Evolutionary conservation across 768 basidiomycete species (phyloP), one percentile per base, ranked within the genome.

Genomic region (Leccinum rimulosum): DNA sequence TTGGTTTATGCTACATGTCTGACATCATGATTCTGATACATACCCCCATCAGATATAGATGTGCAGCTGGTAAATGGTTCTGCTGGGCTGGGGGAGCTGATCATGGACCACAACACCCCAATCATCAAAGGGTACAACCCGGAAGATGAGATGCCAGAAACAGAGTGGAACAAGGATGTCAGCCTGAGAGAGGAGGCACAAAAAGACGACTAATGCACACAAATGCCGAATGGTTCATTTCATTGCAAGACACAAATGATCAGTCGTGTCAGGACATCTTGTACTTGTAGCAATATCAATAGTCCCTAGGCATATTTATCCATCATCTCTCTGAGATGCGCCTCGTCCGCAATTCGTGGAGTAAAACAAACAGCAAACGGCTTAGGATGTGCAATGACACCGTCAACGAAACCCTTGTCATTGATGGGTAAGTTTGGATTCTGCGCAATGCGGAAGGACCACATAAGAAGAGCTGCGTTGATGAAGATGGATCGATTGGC

Each of bases 401-500:
- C 83, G 62, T 87, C 83, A 6, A 82, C 82, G 64, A 90, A 87
- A 1, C 79, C 85, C 40, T 80, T 71, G 9, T 78, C 77, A 64
- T 91, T 83, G 54, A 90, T 87, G 0, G 85, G 84, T 25, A 25
- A 70, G 0, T 71, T 64, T 0, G 82, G 79, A 62, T 87, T 83
- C 30, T 80, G 66, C 3, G 73, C 74, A 25, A 91, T 75, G 2
- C 70, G 77, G 76, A 89, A 89, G 0, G 86, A 82, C 85, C 87
- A 89, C 35, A 87, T 70, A 2, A 85, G 72, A 14, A 87, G 76
- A 0, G 85, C 85, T 0, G 84, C 80, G 58, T 86, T 89, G 61
- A 89, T 75, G 64, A 86, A 87, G 3, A 89, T 70, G 7, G 87
- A 89, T 5, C 85, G 80, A 71, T 73, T 70, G 19, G 71, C 87